These are phyloP conservation scores for Zymoseptoria ardabiliae DNA, from an alignment of 2,329 filamentous ascomycete genomes.

Conservation along the genomic window DNA sequence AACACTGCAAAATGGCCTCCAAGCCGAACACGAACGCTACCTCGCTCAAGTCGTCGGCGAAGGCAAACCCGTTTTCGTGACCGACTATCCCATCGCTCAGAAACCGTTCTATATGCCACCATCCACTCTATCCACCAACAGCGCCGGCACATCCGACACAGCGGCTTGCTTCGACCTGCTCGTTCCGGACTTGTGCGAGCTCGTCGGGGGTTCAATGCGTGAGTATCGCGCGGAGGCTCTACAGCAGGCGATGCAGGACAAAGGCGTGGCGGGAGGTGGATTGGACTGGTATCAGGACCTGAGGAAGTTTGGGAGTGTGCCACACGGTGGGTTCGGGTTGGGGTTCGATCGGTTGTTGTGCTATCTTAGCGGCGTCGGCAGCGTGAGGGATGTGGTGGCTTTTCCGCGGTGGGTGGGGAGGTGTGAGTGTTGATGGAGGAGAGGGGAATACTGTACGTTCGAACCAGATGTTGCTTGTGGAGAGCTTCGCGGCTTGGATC, in stretches of 20 bases:
- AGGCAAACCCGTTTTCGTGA: slow-evolving; percentile 74
- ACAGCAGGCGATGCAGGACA: slow-evolving; percentile 60
- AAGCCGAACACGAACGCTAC: slow-evolving; percentile 88
- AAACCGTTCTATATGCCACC: slow-evolving; percentile 90
- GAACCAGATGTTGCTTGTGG: too few relatives aligned
- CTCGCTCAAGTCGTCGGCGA: slow-evolving; percentile 62
- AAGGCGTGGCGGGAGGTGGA: slow-evolving; percentile 46
- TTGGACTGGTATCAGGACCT: slow-evolving; percentile 85
- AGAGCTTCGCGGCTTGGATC: too few relatives aligned
- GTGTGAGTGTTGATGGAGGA: slow-evolving; percentile 24
- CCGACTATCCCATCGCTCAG: slow-evolving; percentile 77
- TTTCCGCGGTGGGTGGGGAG: slow-evolving; percentile 67
- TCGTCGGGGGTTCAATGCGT: slow-evolving; percentile 82
- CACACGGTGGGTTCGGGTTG: slow-evolving; percentile 83
- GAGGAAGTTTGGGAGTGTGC: slow-evolving; percentile 81
- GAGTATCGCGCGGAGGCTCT: slow-evolving; percentile 68
- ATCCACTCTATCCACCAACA: slow-evolving; percentile 28
- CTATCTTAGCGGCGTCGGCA: slow-evolving; percentile 74
- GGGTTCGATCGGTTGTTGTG: slow-evolving; percentile 82
- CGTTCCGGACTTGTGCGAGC: slow-evolving; percentile 76
- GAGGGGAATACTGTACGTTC: too few relatives aligned
- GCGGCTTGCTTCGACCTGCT: slow-evolving; percentile 88
- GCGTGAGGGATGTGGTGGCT: slow-evolving; percentile 75
- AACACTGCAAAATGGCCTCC: slow-evolving; percentile 65
- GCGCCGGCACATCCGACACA: slow-evolving; percentile 39